Conservation (phyloP, 352 stramenopile genomes). For the Phytopythium litorale region DNA sequence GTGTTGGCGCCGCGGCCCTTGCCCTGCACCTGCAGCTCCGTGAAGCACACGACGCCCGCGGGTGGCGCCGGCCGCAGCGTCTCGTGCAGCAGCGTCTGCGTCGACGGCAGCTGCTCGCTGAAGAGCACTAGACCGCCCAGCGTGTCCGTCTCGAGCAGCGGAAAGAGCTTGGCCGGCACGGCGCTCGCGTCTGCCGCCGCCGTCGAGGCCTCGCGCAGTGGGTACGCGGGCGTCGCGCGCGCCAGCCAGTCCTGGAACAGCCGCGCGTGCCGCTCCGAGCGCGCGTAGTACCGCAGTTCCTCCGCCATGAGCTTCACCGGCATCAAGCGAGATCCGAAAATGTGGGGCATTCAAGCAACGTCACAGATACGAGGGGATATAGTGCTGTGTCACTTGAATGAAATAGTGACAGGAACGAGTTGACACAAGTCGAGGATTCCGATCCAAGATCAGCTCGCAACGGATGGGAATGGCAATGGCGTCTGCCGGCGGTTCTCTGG, state of each 20-base stretch:
- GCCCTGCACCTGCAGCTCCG: slow-evolving; percentile 68
- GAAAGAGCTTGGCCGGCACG: slow-evolving; percentile 45
- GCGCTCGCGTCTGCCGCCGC: slow-evolving; percentile 14
- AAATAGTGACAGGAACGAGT: slow-evolving; percentile 3
- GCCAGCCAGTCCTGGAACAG: slow-evolving; percentile 65
- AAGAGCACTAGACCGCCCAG: slow-evolving; percentile 77
- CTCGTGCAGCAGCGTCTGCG: slow-evolving; percentile 81
- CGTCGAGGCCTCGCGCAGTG: slow-evolving; percentile 7
- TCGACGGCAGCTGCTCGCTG: slow-evolving; percentile 63
- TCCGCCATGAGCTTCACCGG: slow-evolving; percentile 50
- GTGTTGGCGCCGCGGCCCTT: slow-evolving; percentile 83
- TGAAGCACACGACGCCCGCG: slow-evolving; percentile 75
- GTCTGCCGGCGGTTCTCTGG: neutral
- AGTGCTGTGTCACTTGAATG: neutral
- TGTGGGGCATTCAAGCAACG: neutral
- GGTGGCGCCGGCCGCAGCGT: slow-evolving; percentile 58
- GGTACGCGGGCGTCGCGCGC: slow-evolving; percentile 19
- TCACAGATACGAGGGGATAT: neutral
- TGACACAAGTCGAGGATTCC: neutral
- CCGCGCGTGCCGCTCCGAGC: slow-evolving; percentile 67
- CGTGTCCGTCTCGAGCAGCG: slow-evolving; percentile 48
- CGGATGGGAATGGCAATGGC: neutral
- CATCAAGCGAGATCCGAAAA: neutral
- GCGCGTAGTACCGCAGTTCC: slow-evolving; percentile 69
- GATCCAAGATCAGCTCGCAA: neutral